A percentile compares a stretch with the other conserved stretches of the same genome.
Evolutionary conservation across 106 monocot genomes (phyloP).

Genomic region (Apostasia shenzhenica): DNA sequence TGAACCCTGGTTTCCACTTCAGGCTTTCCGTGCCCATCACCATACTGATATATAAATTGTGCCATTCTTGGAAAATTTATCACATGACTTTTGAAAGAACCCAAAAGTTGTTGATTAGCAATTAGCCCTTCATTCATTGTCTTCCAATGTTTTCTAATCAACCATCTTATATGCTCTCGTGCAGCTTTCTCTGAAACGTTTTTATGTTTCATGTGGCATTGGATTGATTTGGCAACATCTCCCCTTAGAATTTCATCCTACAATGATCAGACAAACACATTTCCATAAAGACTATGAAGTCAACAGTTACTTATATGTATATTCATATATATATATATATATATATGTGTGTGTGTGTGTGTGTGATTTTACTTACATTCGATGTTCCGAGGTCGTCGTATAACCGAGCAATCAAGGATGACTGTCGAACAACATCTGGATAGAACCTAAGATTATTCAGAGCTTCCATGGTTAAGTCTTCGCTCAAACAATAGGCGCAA

Average conservation of each 20-base stretch:
- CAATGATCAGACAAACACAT: background rate
- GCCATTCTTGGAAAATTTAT: slow-evolving; percentile 7
- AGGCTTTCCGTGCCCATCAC: slow-evolving; percentile 15
- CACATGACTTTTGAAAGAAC: background rate
- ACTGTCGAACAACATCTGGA: background rate
- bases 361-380: background rate
- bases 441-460: background rate
- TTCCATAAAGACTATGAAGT: background rate
- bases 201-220: slow-evolving; percentile 21
- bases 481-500: background rate
- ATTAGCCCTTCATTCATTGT: background rate
- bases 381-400: slow-evolving; percentile 5
- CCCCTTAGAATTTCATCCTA: slow-evolving; percentile 23
- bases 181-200: slow-evolving; percentile 14
- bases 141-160: slow-evolving; percentile 13
- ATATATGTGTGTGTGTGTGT: background rate
- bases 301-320: background rate
- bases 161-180: slow-evolving; percentile 1
- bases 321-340: background rate
- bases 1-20: slow-evolving; percentile 3
- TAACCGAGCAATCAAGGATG: background rate
- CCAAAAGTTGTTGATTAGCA: background rate
- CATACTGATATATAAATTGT: slow-evolving; percentile 13
- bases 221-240: slow-evolving; percentile 26
- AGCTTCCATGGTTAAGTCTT: background rate